A percentile compares a stretch with the other conserved stretches of the same genome.
These are phyloP conservation scores for Bipolaris gigantea DNA, from an alignment of 2,329 filamentous ascomycete species.

Conservation along the genomic window DNA sequence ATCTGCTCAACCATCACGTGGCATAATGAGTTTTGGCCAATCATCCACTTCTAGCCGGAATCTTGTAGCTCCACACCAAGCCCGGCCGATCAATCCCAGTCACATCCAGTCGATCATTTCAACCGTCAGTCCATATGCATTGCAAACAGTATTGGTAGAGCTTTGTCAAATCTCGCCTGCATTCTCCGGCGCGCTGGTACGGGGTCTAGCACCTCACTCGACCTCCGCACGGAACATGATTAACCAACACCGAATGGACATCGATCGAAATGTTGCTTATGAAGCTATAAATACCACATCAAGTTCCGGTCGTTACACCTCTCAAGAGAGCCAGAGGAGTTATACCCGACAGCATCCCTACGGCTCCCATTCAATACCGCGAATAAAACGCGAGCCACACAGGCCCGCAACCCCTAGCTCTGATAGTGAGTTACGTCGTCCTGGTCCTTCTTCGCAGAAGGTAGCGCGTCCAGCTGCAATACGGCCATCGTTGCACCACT, in stretches of 20 bases:
- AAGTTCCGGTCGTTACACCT: background rate
- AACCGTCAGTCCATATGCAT: constrained; percentile 19
- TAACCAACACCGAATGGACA: constrained; percentile 10
- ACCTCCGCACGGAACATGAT: constrained; percentile 28
- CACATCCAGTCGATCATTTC: constrained; percentile 35
- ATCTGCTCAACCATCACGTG: background rate
- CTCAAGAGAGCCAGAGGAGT: background rate
- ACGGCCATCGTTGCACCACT: background rate
- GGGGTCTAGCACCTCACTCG: constrained; percentile 38
- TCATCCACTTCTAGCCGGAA: background rate
- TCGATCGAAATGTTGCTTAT: constrained; percentile 8
- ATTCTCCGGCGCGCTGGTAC: constrained; percentile 36
- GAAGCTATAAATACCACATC: constrained; percentile 11
- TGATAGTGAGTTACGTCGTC: constrained; percentile 14
- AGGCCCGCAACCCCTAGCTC: constrained; percentile 8
- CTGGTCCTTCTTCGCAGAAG: constrained; percentile 8
- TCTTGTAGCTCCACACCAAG: constrained; percentile 6
- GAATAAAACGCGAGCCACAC: constrained; percentile 15
- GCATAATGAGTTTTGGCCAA: constrained; percentile 4
- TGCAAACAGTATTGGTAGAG: constrained; percentile 29
- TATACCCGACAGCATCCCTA: background rate
- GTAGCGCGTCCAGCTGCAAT: background rate
- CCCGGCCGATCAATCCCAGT: constrained; percentile 24
- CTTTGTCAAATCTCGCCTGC: constrained; percentile 39
- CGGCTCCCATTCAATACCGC: constrained; percentile 7